Evolutionary conservation across 129 eudicot species (phyloP).

Genomic region (Glebionis coronaria): DNA sequence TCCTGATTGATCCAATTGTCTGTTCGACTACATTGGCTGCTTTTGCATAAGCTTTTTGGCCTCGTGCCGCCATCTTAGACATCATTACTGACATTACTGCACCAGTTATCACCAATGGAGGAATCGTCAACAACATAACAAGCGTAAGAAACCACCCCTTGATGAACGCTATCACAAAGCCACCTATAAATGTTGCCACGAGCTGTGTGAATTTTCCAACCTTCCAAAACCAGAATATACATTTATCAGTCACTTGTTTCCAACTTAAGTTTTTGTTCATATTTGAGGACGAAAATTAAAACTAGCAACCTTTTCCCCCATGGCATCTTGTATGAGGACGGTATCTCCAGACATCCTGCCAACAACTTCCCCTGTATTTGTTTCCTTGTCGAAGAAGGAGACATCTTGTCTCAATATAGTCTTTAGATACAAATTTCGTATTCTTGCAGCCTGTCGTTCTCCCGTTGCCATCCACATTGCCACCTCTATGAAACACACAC

Average conservation of each 20-base stretch:
- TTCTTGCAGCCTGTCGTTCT: constrained; percentile 74
- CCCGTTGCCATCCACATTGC: constrained; percentile 83
- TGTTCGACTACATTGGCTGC: constrained; percentile 79
- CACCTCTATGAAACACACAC: constrained; percentile 42
- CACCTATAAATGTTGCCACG: constrained; percentile 60
- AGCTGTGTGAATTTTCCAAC: constrained; percentile 78
- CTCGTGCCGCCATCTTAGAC: constrained; percentile 59
- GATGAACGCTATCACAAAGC: constrained; percentile 55
- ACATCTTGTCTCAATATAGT: constrained; percentile 73
- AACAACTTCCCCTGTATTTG: constrained; percentile 76
- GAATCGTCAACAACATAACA: constrained; percentile 58
- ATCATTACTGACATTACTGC: constrained; percentile 40
- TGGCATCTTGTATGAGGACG: constrained; percentile 82
- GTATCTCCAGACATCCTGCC: constrained; percentile 87
- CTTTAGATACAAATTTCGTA: constrained; percentile 56
- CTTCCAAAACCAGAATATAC: constrained; percentile 23
- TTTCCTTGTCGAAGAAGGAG: constrained; percentile 68
- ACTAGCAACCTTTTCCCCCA: constrained; percentile 75
- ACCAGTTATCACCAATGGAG: constrained; percentile 57
- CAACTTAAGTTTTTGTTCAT: background rate
- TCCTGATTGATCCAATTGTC: constrained; percentile 78
- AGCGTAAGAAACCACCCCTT: constrained; percentile 89
- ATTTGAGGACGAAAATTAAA: background rate
- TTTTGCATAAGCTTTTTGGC: constrained; percentile 72
- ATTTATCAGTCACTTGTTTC: background rate